Conservation (phyloP, 495 filamentous ascomycete genomes). For the Talaromyces liani region DNA sequence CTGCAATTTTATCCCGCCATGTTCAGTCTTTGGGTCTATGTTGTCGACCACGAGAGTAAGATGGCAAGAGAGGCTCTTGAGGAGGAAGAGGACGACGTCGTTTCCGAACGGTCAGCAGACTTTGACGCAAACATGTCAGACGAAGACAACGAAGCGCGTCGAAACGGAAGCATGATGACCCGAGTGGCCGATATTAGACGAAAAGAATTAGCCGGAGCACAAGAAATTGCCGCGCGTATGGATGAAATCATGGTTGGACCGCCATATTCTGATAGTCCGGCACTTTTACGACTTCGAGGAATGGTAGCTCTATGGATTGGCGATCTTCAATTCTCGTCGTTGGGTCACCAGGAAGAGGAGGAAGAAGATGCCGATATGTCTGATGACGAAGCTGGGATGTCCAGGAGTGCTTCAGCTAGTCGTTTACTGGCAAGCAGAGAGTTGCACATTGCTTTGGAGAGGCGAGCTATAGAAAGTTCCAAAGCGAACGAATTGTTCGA, state of each 20-base stretch:
- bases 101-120: slow-evolving; percentile 11
- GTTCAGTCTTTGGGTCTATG: slow-evolving; percentile 60
- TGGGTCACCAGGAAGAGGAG: slow-evolving; percentile 17
- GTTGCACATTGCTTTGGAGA: slow-evolving; percentile 27
- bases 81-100: slow-evolving; percentile 23
- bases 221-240: slow-evolving; percentile 54
- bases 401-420: slow-evolving; percentile 9
- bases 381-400: slow-evolving; percentile 14
- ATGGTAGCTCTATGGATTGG: slow-evolving; percentile 63
- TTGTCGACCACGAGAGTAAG: slow-evolving; percentile 44
- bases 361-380: slow-evolving; percentile 15
- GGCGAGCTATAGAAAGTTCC: slow-evolving; percentile 20
- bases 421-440: slow-evolving; percentile 19
- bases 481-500: slow-evolving; percentile 30
- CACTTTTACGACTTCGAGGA: slow-evolving; percentile 53
- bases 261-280: slow-evolving; percentile 53
- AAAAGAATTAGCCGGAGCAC: slow-evolving; percentile 36
- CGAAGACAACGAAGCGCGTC: background rate
- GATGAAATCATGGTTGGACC: slow-evolving; percentile 54
- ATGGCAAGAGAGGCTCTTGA: slow-evolving; percentile 20
- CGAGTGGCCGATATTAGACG: slow-evolving; percentile 20
- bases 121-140: background rate
- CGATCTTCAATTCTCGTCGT: slow-evolving; percentile 43
- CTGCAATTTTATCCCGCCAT: slow-evolving; percentile 60
- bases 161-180: slow-evolving; percentile 9